Percentiles rank a stretch among this genome's conserved stretches.
Evolutionary conservation across 73 alveolate genomes (phyloP).

Genomic region (Paramecium sonneborni): DNA sequence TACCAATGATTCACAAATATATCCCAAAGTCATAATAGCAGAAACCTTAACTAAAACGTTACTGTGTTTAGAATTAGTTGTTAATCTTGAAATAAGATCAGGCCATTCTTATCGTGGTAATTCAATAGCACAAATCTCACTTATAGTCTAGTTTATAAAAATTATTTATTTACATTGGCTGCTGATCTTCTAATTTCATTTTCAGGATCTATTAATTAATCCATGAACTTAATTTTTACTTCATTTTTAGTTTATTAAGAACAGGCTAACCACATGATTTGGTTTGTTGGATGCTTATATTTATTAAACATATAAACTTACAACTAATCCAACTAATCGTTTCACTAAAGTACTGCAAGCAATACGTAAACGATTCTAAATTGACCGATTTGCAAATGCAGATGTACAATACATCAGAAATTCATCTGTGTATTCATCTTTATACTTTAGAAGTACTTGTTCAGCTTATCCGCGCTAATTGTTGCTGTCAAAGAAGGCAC

Average conservation of each 20-base stretch:
- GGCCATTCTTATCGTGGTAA: constrained; percentile 46
- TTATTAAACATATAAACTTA: not conserved
- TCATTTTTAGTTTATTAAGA: constrained; percentile 8
- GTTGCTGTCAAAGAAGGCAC: constrained; percentile 11
- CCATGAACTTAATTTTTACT: not conserved
- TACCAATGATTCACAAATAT: constrained; percentile 39
- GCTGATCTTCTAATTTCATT: constrained; percentile 38
- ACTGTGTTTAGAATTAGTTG: not conserved
- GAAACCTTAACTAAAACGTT: not conserved
- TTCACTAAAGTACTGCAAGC: constrained; percentile 20
- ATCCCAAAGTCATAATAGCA: constrained; percentile 47
- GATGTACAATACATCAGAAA: not conserved
- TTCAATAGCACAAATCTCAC: constrained; percentile 44
- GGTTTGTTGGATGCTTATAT: not conserved
- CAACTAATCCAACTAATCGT: not conserved
- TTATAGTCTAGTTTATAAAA: not conserved
- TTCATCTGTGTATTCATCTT: constrained; percentile 15
- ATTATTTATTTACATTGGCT: constrained; percentile 1
- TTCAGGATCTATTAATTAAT: constrained; percentile 14
- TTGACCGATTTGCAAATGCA: constrained; percentile 6
- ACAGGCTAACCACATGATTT: constrained; percentile 13
- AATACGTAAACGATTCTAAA: not conserved
- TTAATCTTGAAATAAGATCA: not conserved
- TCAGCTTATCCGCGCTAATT: not conserved
- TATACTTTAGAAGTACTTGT: not conserved